Percentiles rank a stretch among this genome's conserved stretches.
These are phyloP conservation scores for Fremontodendron californicum DNA, from an alignment of 345 rosid species.

Conservation along the genomic window DNA sequence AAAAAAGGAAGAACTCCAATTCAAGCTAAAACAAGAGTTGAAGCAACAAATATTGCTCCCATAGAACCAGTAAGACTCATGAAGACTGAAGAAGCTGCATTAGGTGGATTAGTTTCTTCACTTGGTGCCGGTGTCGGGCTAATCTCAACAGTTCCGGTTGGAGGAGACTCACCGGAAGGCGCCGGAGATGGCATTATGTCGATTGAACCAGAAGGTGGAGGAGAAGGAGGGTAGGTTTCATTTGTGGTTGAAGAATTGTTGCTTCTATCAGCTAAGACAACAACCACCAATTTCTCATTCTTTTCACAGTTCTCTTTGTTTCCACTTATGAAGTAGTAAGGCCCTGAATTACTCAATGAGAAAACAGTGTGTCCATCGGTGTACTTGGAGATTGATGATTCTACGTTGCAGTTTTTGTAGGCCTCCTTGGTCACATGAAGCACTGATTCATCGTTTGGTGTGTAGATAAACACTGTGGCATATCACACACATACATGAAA, in stretches of 20 bases:
- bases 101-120: constrained; percentile 22
- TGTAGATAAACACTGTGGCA: constrained; percentile 58
- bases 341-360: constrained; percentile 53
- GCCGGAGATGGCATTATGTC: constrained; percentile 37
- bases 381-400: constrained; percentile 31
- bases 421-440: constrained; percentile 53
- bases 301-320: constrained; percentile 61
- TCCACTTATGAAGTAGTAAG: constrained; percentile 75
- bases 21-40: constrained; percentile 39
- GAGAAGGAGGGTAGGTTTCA: constrained; percentile 23
- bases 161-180: constrained; percentile 27
- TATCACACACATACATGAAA: not conserved
- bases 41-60: constrained; percentile 49
- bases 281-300: constrained; percentile 50
- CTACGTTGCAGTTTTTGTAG: constrained; percentile 55
- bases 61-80: constrained; percentile 26
- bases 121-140: constrained; percentile 56
- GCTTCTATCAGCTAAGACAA: constrained; percentile 69
- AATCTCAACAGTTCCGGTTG: constrained; percentile 30
- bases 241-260: constrained; percentile 25
- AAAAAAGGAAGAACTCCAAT: not conserved
- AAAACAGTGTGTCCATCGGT: constrained; percentile 53
- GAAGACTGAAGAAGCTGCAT: constrained; percentile 40
- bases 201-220: constrained; percentile 18
- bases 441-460: constrained; percentile 59